Conservation (phyloP, 805 yeast species). For the Scheffersomyces stipitis region DNA sequence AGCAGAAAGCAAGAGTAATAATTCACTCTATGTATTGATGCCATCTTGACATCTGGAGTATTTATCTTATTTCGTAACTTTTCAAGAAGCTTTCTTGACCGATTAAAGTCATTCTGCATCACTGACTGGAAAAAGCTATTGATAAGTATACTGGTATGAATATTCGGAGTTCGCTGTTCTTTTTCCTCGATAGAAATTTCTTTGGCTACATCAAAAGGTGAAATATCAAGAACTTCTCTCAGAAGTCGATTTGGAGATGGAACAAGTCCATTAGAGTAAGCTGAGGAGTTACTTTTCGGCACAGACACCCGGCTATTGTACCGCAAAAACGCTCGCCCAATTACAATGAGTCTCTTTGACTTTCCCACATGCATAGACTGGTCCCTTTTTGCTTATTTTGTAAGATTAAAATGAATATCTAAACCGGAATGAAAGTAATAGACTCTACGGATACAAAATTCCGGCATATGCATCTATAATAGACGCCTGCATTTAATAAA, state of each 20-base stretch:
- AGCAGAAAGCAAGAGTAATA: conserved; percentile 15
- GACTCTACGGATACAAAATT: no score
- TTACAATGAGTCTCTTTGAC: no score
- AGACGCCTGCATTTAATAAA: no score
- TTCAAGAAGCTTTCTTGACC: conserved; percentile 8
- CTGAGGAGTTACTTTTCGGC: no score
- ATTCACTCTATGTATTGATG: conserved; percentile 1
- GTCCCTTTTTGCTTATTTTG: no score
- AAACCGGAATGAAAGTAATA: no score
- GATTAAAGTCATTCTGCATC: conserved; percentile 10
- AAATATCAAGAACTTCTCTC: neutral
- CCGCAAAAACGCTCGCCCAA: no score
- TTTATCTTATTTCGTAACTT: conserved; percentile 6
- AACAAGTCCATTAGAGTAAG: no score
- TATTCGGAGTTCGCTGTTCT: conserved; percentile 4
- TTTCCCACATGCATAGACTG: no score
- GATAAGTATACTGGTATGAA: conserved; percentile 9
- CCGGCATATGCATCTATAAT: no score
- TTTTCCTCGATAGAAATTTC: neutral
- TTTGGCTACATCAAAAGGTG: conserved; percentile 2
- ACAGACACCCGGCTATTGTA: no score
- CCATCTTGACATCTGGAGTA: conserved; percentile 2
- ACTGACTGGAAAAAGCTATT: conserved; percentile 15
- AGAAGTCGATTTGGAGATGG: neutral
- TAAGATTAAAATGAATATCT: no score